Conservation (phyloP, 345 rosid species). For the Gynandropsis gynandra region DNA sequence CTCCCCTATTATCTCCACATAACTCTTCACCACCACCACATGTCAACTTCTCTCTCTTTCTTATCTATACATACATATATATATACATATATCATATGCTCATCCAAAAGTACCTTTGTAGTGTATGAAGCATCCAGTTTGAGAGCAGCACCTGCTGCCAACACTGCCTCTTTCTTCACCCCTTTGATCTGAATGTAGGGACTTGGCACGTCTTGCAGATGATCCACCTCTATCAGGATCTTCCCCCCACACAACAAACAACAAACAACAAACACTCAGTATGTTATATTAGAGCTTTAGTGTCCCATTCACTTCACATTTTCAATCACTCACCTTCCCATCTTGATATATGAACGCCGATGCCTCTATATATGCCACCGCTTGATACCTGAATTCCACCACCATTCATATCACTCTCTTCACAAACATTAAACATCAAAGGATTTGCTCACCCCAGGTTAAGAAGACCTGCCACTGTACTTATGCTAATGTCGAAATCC, state of each 20-base stretch:
- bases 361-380: constrained; percentile 95
- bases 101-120: constrained; percentile 59
- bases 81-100: background rate
- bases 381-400: constrained; percentile 63
- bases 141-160: constrained; percentile 84
- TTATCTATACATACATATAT: background rate
- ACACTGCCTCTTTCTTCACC: constrained; percentile 84
- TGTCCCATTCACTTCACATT: too few species aligned
- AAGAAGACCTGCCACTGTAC: constrained; percentile 96
- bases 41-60: too few species aligned
- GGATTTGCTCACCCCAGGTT: constrained; percentile 79
- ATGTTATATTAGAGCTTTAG: background rate
- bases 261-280: background rate
- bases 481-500: constrained; percentile 94
- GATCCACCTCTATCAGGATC: constrained; percentile 94
- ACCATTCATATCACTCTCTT: too few species aligned
- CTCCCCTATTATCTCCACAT: constrained; percentile 87
- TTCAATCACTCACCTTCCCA: constrained; percentile 53
- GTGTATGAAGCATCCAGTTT: constrained; percentile 90
- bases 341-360: constrained; percentile 94
- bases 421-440: too few species aligned
- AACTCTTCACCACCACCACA: constrained; percentile 36
- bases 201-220: constrained; percentile 70
- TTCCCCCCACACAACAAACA: constrained; percentile 14
- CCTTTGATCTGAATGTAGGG: constrained; percentile 97